phyloP scores from a whole-genome alignment of 768 basidiomycete species.

The Agaricus subrufescens region DNA sequence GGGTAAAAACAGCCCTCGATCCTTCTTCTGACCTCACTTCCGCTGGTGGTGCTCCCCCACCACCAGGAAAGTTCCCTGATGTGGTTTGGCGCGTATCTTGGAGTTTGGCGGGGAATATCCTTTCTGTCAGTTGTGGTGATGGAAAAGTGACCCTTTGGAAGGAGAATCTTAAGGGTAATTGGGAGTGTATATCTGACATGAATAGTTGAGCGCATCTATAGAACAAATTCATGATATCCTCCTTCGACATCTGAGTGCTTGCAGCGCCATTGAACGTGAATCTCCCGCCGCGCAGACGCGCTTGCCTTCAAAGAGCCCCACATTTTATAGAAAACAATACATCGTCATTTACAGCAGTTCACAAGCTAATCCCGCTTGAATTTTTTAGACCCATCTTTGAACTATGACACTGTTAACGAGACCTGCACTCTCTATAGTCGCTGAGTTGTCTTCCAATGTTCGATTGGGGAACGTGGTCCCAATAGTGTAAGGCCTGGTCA shows the following conservation, averaged over 20 bases:
- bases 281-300: no score
- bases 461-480: conserved; percentile 87
- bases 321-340: no score
- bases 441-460: conserved; percentile 55
- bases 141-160: conserved; percentile 99
- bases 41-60: conserved; percentile 36
- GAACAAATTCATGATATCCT: not conserved
- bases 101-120: conserved; percentile 93
- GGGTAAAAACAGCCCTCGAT: conserved; percentile 80
- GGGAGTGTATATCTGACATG: conserved; percentile 97
- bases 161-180: conserved; percentile 89
- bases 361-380: no score
- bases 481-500: conserved; percentile 63
- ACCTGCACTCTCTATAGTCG: conserved; percentile 69
- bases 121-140: conserved; percentile 96
- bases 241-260: not conserved
- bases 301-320: no score
- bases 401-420: conserved; percentile 82
- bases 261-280: no score
- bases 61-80: conserved; percentile 86
- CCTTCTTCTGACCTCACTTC: conserved; percentile 51
- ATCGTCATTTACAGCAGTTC: no score
- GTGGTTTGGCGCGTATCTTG: conserved; percentile 99
- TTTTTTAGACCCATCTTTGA: conserved; percentile 60
- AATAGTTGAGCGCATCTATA: conserved; percentile 48